Percentiles rank a stretch among this genome's conserved stretches.
phyloP scores from a whole-genome alignment of 352 stramenopile species.

The Thalassiosira sp. region DNA sequence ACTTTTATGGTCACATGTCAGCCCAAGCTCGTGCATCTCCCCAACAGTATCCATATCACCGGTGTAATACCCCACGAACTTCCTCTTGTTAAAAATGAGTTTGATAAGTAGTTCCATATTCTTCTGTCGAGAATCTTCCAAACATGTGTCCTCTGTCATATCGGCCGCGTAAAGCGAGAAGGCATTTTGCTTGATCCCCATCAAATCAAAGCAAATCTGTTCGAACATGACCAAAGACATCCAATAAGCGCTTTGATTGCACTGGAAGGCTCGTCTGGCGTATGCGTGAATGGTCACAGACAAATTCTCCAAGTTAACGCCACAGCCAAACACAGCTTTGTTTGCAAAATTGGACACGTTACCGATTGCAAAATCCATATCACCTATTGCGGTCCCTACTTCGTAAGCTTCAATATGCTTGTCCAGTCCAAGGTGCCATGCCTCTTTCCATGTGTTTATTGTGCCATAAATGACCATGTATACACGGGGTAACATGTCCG shows the following conservation, averaged over 20 bases:
- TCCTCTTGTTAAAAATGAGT: conserved; percentile 11
- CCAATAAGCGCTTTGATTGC: neutral
- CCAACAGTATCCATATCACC: conserved; percentile 32
- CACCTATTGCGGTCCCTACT: conserved; percentile 12
- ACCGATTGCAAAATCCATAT: conserved; percentile 31
- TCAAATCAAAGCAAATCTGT: conserved; percentile 33
- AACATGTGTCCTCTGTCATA: conserved; percentile 28
- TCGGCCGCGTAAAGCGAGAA: conserved; percentile 2
- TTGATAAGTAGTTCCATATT: conserved; percentile 13
- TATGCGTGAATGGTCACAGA: conserved; percentile 5
- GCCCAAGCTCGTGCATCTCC: conserved; percentile 43
- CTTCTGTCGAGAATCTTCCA: neutral
- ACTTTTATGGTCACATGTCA: too few relatives aligned
- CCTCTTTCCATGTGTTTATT: too few relatives aligned
- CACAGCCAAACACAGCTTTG: conserved; percentile 32
- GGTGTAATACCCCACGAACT: conserved; percentile 32
- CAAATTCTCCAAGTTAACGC: conserved; percentile 18
- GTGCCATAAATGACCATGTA: neutral
- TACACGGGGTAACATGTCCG: neutral
- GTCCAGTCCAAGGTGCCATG: conserved; percentile 17
- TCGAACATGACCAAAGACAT: neutral
- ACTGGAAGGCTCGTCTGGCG: conserved; percentile 27
- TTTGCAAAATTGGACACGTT: conserved; percentile 23
- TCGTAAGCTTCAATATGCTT: conserved; percentile 50
- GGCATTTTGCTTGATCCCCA: conserved; percentile 32